These are phyloP conservation scores for Erythrophleum fordii DNA, from an alignment of 306 rosid genomes.

Conservation along the genomic window DNA sequence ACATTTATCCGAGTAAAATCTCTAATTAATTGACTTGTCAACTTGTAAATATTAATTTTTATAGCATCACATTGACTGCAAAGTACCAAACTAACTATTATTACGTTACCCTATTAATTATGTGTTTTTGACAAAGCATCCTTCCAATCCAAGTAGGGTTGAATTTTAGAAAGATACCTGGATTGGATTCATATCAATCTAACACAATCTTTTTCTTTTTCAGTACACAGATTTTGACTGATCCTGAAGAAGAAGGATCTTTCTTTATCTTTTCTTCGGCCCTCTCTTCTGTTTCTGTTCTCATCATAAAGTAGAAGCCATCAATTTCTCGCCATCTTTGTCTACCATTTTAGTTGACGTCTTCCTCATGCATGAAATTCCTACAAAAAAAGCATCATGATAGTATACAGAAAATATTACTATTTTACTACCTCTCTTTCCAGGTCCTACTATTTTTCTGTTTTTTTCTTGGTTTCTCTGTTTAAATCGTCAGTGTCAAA, in stretches of 20 bases:
- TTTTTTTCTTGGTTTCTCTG: background rate
- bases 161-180: background rate
- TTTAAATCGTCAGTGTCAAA: background rate
- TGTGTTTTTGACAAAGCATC: background rate
- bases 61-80: background rate
- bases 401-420: background rate
- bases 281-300: background rate
- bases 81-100: background rate
- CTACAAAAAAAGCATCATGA: background rate
- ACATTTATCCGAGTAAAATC: no score
- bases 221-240: background rate
- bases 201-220: background rate
- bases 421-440: background rate
- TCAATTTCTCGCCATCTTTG: background rate
- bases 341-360: background rate
- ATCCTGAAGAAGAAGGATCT: background rate
- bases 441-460: background rate
- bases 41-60: no score
- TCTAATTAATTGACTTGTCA: no score
- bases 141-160: background rate
- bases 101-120: background rate
- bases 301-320: no score
- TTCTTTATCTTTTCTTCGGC: background rate
- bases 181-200: background rate
- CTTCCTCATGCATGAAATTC: background rate